Evolutionary conservation across 345 rosid species (phyloP).

Genomic region (Salix brachista): DNA sequence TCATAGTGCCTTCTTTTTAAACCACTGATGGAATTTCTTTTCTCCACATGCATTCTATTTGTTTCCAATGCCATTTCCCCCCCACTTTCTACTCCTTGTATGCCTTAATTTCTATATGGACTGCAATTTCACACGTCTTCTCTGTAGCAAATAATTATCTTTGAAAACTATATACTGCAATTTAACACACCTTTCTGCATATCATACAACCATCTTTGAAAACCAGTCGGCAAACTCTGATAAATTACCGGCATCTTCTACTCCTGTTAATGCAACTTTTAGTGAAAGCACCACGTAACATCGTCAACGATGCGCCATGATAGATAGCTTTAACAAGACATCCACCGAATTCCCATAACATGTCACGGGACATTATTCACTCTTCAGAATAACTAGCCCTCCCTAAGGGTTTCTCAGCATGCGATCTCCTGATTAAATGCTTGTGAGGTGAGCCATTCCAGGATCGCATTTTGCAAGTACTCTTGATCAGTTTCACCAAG

Average conservation of each 20-base stretch:
- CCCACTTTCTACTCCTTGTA: background rate
- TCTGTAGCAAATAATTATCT: background rate
- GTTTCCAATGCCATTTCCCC: background rate
- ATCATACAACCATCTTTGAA: background rate
- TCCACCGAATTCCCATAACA: background rate
- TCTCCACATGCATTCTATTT: background rate
- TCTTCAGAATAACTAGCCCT: background rate
- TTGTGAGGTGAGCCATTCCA: no score
- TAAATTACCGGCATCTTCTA: background rate
- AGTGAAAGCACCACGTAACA: background rate
- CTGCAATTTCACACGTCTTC: background rate
- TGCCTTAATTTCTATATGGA: background rate
- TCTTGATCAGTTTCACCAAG: no score
- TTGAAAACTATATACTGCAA: background rate
- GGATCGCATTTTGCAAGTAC: no score
- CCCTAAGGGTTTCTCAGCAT: background rate
- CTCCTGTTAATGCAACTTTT: background rate
- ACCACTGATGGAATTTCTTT: slow-evolving; percentile 6
- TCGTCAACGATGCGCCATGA: background rate
- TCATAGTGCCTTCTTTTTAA: slow-evolving; percentile 1
- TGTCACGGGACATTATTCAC: background rate
- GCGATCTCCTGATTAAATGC: background rate
- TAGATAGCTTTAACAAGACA: background rate
- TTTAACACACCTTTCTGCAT: background rate
- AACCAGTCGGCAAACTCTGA: background rate